Conservation (phyloP, 805 yeast genomes). For the Isabelozyma pseudorhagii region DNA sequence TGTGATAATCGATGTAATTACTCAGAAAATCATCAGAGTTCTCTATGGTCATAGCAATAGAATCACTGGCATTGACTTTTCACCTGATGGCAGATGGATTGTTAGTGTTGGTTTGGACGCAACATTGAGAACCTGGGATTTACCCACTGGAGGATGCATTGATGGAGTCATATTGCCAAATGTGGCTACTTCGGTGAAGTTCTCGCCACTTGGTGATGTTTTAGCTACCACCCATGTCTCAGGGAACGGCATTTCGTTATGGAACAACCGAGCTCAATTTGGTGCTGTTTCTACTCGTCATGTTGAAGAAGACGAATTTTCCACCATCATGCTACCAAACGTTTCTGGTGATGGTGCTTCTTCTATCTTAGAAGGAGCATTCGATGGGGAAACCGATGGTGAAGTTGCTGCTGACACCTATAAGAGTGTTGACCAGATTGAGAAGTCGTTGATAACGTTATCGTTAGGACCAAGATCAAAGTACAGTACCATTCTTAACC, state of each 20-base stretch:
- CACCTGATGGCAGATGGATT: slow-evolving; percentile 95
- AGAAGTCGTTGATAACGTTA: slow-evolving; percentile 62
- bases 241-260: slow-evolving; percentile 84
- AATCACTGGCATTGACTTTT: slow-evolving; percentile 82
- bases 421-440: slow-evolving; percentile 61
- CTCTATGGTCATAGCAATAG: slow-evolving; percentile 88
- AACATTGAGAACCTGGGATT: slow-evolving; percentile 93
- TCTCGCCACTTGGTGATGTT: slow-evolving; percentile 86
- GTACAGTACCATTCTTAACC: slow-evolving; percentile 71
- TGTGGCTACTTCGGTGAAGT: slow-evolving; percentile 76
- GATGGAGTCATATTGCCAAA: slow-evolving; percentile 79
- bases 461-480: slow-evolving; percentile 75
- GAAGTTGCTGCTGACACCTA: slow-evolving; percentile 33
- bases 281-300: slow-evolving; percentile 70
- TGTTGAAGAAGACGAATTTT: slow-evolving; percentile 72
- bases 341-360: slow-evolving; percentile 76
- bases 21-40: slow-evolving; percentile 81
- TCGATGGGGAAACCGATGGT: slow-evolving; percentile 41
- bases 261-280: slow-evolving; percentile 92
- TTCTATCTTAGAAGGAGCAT: slow-evolving; percentile 73
- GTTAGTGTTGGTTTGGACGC: slow-evolving; percentile 80
- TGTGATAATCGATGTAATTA: slow-evolving; percentile 75
- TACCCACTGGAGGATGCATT: slow-evolving; percentile 95
- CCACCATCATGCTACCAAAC: slow-evolving; percentile 63
- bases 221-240: slow-evolving; percentile 90